Evolutionary conservation across 192 early-diverging fungal genomes (phyloP), one percentile per base, ranked within the genome.

Genomic region (Spizellomyces punctatus): DNA sequence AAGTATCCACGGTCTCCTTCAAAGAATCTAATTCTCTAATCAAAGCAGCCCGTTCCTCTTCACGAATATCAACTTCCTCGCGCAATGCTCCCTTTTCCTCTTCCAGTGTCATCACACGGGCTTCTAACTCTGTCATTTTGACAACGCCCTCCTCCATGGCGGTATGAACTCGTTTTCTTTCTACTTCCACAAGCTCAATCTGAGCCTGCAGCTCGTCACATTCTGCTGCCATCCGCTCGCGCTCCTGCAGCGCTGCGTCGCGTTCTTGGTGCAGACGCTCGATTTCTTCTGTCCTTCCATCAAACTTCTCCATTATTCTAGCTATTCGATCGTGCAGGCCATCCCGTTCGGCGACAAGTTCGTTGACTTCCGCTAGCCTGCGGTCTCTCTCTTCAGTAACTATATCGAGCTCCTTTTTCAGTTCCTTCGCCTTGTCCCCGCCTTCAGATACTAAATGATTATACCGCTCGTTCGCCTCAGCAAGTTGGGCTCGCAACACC

Each of bases 271-370:
- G 50, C 50, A 54, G 17, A 12, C 14, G 14, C 12, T 54, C 14
- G 2, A 19, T 4, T 46, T 22, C 63, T 46, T 64, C 63, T 46
- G 9, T 46, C 44, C n/a, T 64, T 64, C 12, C 36, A 12, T 10
- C 41, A 16, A 64, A 6, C 17, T 21, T 9, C 12, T n/a, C 36
- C 63, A 46, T n/a, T 2, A 41, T 41, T 21, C 22, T 41, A 0
- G 19, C 59, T 10, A 41, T 41, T 61, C 22, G 10, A 2, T 12
- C 42, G 21, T 41, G 59, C 10, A 61, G 12, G 21, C 14, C 21
- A 61, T 61, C 59, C 16, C 59, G 10, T 61, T 61, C 59, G 21
- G 59, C 59, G 21, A 41, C 59, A 19, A 61, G 21, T 41, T 61
- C 59, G 21, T 61, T 61, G 21, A 61, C 59, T 21, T 61, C 59